These are phyloP conservation scores for Tetrapisispora nanseiensis DNA, from an alignment of 805 yeast species.

Conservation along the genomic window DNA sequence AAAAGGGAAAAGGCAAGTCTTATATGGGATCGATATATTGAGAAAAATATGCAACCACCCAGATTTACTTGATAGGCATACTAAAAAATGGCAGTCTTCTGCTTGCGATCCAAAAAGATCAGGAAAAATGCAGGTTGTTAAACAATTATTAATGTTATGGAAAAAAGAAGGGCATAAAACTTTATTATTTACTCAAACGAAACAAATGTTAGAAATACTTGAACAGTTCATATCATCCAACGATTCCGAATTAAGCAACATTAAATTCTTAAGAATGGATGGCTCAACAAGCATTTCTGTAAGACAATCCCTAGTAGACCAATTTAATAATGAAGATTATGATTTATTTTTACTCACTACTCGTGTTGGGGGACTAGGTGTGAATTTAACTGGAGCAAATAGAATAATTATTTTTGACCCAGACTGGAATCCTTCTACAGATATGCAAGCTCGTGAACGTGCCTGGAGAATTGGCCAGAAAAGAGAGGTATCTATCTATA, in stretches of 20 bases:
- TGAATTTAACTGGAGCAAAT: conserved; percentile 89
- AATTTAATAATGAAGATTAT: conserved; percentile 53
- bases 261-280: conserved; percentile 77
- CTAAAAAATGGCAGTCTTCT: conserved; percentile 20
- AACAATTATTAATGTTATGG: conserved; percentile 69
- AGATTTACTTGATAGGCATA: conserved; percentile 52
- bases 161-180: conserved; percentile 65
- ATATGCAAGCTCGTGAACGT: conserved; percentile 90
- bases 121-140: conserved; percentile 87
- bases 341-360: conserved; percentile 80
- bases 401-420: conserved; percentile 92
- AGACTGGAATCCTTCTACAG: conserved; percentile 98
- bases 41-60: conserved; percentile 96
- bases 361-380: conserved; percentile 92
- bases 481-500: conserved; percentile 79
- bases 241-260: conserved; percentile 26
- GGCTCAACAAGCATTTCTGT: conserved; percentile 76
- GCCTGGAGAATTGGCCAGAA: conserved; percentile 97
- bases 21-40: conserved; percentile 82
- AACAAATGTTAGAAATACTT: conserved; percentile 86
- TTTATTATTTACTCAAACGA: conserved; percentile 81
- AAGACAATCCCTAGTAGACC: conserved; percentile 73
- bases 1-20: conserved; percentile 67
- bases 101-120: conserved; percentile 56
- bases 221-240: conserved; percentile 50